Conservation (phyloP, 768 basidiomycete genomes). For the Tremella yokohamensis region DNA sequence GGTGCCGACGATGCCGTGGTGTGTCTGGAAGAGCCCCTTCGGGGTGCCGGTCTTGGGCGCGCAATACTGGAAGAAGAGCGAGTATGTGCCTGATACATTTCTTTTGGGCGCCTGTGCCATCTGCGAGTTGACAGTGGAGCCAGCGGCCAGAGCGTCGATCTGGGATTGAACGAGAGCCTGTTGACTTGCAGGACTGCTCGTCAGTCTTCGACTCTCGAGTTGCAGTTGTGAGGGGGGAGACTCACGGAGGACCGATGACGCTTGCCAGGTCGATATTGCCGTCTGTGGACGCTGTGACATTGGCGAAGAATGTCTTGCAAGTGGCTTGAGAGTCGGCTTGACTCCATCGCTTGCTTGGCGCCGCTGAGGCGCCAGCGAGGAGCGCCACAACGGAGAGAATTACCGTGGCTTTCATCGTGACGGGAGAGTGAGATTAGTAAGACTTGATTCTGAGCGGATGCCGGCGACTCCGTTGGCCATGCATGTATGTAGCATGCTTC, state of each 20-base stretch:
- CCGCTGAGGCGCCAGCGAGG: no score
- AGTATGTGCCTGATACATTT: constrained; percentile 29
- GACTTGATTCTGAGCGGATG: no score
- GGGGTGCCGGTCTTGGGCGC: constrained; percentile 25
- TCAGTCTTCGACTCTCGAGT: no score
- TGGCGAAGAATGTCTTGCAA: no score
- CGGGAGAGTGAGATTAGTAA: no score
- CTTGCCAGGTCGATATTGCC: neutral
- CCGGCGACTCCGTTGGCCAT: no score
- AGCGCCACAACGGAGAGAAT: no score
- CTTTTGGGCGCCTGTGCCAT: constrained; percentile 14
- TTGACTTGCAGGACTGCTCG: neutral
- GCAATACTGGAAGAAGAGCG: constrained; percentile 36
- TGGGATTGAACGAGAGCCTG: constrained; percentile 1
- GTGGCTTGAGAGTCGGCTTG: no score
- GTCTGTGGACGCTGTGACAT: neutral
- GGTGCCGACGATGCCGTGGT: constrained; percentile 31
- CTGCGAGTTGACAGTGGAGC: constrained; percentile 19
- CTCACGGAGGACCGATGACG: constrained; percentile 2
- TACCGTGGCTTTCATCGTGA: no score
- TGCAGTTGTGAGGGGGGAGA: neutral
- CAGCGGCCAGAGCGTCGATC: constrained; percentile 3
- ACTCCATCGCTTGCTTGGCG: no score
- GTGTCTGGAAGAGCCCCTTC: constrained; percentile 28
- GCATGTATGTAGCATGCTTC: no score